Conservation (phyloP, 1,284 basidiomycete species). For the Athelia sp. region DNA sequence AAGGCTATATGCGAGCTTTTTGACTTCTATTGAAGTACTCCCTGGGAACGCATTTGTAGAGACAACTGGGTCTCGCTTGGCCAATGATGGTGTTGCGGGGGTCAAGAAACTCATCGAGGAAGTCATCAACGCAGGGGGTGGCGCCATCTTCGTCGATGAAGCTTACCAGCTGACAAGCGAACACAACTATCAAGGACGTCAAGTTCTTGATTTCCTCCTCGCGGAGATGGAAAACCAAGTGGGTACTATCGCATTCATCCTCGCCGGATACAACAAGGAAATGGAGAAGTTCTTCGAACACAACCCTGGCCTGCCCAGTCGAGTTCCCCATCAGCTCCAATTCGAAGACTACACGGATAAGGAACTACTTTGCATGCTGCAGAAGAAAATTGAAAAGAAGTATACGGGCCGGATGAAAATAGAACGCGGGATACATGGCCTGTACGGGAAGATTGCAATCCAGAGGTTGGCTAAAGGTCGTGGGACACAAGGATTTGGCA, state of each 20-base stretch:
- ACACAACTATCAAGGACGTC: constrained; percentile 40
- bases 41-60: constrained; percentile 52
- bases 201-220: constrained; percentile 61
- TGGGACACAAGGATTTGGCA: constrained; percentile 54
- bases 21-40: constrained; percentile 48
- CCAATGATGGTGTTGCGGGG: constrained; percentile 49
- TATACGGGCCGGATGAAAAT: constrained; percentile 48
- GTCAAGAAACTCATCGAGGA: constrained; percentile 45
- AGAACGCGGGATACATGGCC: constrained; percentile 46
- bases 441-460: constrained; percentile 53
- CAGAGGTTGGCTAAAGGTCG: constrained; percentile 51
- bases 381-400: constrained; percentile 37
- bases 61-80: constrained; percentile 54
- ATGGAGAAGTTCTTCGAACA: constrained; percentile 76
- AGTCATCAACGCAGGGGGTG: constrained; percentile 48
- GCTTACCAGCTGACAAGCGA: constrained; percentile 56
- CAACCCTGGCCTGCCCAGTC: constrained; percentile 61
- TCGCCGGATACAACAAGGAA: constrained; percentile 63
- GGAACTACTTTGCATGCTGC: constrained; percentile 39
- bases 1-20: constrained; percentile 54
- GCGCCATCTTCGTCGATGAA: constrained; percentile 62
- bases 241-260: constrained; percentile 61
- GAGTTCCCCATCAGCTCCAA: constrained; percentile 54
- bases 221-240: constrained; percentile 69
- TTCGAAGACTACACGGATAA: constrained; percentile 58